Evolutionary conservation across 1,284 basidiomycete genomes (phyloP), one percentile per base, ranked within the genome.

Genomic region (Puccinia brachypodii): DNA sequence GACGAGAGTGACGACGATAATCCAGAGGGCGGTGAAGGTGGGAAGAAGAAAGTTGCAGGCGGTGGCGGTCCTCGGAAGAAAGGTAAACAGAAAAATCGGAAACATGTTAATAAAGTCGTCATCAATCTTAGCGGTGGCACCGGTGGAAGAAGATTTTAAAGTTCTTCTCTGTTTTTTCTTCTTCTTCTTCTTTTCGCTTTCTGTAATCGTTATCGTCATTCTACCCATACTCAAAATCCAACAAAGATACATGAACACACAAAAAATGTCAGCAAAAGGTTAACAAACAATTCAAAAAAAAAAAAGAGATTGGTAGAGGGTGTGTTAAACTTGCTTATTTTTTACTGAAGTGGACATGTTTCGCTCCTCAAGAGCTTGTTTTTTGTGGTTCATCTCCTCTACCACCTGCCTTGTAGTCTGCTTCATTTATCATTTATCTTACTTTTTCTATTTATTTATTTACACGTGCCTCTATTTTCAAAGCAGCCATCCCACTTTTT

Each of bases 81-180:
- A 22, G 69, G 69, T n/a, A 72, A 72, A 31, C 44, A 72, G 50
- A 72, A 72, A 56, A 72, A 72, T 53, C 69, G 69, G 16, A 72
- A 72, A 31, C 69, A 72, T 53, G 69, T 72, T 47, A 72, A 72
- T 40, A 72, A 72, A 47, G 50, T 72, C 69, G 69, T 72, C 33
- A 72, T 72, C 47, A 72, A 72, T 53, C 69, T 72, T 22, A 72
- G 69, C 50, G 69, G 69, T 22, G 69, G 69, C 31, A 72, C 69
- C 36, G 69, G 69, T 44, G 69, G 69, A n/a, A 72, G 69, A 53
- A 72, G 69, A 44, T 72, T 56, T 19, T 72, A 22, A 72, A 4
- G 16, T 50, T 50, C 1, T 16, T 25, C 33, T 40, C 64, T 14
- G 7, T n/a, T 28, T 28, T 60, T 11, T 28, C 33, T n/a, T 66